Conservation (phyloP, 192 early-diverging fungal species). For the Rhizoclosmatium globosum region DNA sequence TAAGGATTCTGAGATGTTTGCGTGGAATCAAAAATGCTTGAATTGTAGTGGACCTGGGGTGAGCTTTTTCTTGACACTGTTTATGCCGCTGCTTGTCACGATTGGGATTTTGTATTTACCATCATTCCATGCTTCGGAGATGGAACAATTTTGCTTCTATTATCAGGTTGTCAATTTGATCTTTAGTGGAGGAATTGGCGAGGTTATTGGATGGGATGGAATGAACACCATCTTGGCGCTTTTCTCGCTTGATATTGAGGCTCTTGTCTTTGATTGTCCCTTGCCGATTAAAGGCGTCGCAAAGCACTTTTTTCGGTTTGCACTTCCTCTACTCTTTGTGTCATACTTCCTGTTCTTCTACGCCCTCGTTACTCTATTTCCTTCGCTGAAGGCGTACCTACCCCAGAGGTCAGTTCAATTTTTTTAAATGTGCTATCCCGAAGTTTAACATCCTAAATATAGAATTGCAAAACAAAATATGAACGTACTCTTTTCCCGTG, state of each 20-base stretch:
- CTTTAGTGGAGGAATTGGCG: conserved; percentile 16
- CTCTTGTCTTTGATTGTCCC: conserved; percentile 25
- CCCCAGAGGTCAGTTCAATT: not conserved
- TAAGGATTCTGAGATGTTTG: conserved; percentile 1
- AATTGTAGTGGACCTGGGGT: not conserved
- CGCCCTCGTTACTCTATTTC: not conserved
- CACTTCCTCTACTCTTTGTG: conserved; percentile 21
- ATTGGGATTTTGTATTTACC: conserved; percentile 26
- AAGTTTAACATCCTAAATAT: not conserved
- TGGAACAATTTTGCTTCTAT: conserved; percentile 39
- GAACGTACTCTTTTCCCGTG: conserved; percentile 8
- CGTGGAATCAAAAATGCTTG: conserved; percentile 32
- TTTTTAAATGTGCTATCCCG: too few species aligned
- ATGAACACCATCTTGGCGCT: conserved; percentile 32
- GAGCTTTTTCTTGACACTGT: not conserved
- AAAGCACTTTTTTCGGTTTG: conserved; percentile 33
- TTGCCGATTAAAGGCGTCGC: conserved; percentile 15
- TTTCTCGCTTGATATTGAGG: conserved; percentile 31
- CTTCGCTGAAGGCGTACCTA: not conserved
- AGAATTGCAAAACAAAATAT: conserved; percentile 1
- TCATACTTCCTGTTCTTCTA: conserved; percentile 3
- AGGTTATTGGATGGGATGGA: not conserved
- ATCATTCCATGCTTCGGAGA: conserved; percentile 6
- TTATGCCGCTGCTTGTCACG: conserved; percentile 10
- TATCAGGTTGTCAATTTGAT: conserved; percentile 37